These are phyloP conservation scores for Circinella umbellata DNA, from an alignment of 371 early-diverging fungal species.

Conservation along the genomic window DNA sequence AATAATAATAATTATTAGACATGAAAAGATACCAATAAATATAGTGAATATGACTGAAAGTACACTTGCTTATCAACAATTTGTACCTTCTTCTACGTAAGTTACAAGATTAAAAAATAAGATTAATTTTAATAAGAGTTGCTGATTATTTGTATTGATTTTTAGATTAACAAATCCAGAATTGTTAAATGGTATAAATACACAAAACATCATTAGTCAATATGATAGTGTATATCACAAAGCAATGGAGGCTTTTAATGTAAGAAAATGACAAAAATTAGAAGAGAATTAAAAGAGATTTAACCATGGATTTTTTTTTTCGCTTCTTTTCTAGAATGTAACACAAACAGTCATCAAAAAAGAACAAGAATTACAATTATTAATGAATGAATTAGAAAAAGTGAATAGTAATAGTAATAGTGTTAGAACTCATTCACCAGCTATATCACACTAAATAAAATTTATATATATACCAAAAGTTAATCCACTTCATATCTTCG, in stretches of 20 bases:
- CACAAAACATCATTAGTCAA: slow-evolving; percentile 15
- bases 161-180: slow-evolving; percentile 7
- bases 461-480: too few species aligned
- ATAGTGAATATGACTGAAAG: slow-evolving; percentile 26
- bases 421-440: neutral
- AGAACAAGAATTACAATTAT: slow-evolving; percentile 12
- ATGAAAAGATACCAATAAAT: slow-evolving; percentile 13
- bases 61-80: slow-evolving; percentile 23
- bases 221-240: slow-evolving; percentile 22
- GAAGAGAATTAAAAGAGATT: too few species aligned
- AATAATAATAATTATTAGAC: neutral
- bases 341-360: slow-evolving; percentile 14
- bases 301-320: neutral
- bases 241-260: slow-evolving; percentile 21
- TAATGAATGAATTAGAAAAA: slow-evolving; percentile 3
- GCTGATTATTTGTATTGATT: neutral
- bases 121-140: too few species aligned
- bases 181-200: neutral
- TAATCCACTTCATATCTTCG: too few species aligned
- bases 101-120: neutral
- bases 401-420: neutral
- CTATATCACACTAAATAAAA: neutral
- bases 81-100: slow-evolving; percentile 18
- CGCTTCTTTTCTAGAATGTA: slow-evolving; percentile 2
- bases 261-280: neutral